Evolutionary conservation across 768 basidiomycete genomes (phyloP), one percentile per base, ranked within the genome.

Genomic region (Xerocomus potaroensis): DNA sequence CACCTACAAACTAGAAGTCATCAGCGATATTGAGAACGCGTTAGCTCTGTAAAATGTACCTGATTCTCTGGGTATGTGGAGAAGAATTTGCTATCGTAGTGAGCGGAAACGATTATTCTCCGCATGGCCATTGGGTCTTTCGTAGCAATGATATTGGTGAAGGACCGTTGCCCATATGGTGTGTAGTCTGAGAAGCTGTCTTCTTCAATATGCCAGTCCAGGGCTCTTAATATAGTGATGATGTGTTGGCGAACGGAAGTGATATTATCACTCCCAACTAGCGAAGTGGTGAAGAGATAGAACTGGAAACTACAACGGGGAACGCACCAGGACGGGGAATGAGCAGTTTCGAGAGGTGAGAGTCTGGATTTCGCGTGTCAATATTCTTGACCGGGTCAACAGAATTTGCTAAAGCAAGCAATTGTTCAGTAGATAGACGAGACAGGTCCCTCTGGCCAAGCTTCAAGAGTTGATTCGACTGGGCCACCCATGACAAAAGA

Each of bases 41-140:
- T 37, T 8, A 35, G 34, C 8, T 38, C 29, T 11, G 19, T 14
- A 23, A 21, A 18, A 63, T 73, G 48, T 58, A 89, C 92, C 72
- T 90, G 84, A 60, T 90, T 87, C 30, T 77, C 65, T 5, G 90
- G 87, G 47, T 74, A 83, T 1, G 63, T 65, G 0, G 83, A 70
- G 55, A 86, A 93, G 68, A 80, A 94, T 70, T 96, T 96, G 68
- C 87, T 91, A 64, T 97, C 94, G 56, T 83, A 92, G 61, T 97
- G 94, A 6, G 94, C 96, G 5, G 96, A 75, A n/a, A 99, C 64
- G 14, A 95, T 74, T 27, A 99, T 74, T 50, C 90, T 83, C 36
- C 89, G 69, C 2, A 84, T 70, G 0, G 96, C 94, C 15, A 69
- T 64, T n/a, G 89, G 88, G 61, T 97, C 87, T 63, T 96, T 96